Percentiles rank a stretch among this genome's conserved stretches.
Conservation (phyloP, 169 alveolate species). For the Babesia divergens region DNA sequence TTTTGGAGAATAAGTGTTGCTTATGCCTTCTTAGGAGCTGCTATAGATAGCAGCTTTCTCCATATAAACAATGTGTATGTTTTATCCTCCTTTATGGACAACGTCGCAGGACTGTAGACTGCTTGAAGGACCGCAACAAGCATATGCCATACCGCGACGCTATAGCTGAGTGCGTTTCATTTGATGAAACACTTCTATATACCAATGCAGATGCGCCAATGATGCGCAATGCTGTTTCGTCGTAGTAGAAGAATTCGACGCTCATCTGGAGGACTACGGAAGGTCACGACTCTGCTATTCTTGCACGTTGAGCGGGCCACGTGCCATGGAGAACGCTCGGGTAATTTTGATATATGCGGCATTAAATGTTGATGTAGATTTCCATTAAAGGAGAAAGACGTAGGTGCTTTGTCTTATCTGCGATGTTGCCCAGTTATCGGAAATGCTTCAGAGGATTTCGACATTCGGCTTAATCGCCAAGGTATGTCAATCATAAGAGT, state of each 20-base stretch:
- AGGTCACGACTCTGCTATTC: constrained; percentile 48
- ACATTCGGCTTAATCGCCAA: constrained; percentile 13
- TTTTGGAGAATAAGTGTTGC: background rate
- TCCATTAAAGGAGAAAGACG: constrained; percentile 41
- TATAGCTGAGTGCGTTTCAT: constrained; percentile 5
- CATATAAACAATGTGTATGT: constrained; percentile 63
- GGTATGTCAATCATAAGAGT: constrained; percentile 15
- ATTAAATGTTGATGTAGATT: constrained; percentile 7
- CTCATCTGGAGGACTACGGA: constrained; percentile 32
- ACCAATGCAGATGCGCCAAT: constrained; percentile 29
- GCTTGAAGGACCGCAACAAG: constrained; percentile 10
- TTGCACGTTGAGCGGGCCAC: background rate
- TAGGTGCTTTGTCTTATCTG: background rate
- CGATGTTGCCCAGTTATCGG: background rate
- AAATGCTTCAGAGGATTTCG: background rate
- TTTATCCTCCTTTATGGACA: background rate
- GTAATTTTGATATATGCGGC: background rate
- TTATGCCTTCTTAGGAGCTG: background rate
- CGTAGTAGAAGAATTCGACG: constrained; percentile 51
- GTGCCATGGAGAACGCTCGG: constrained; percentile 23
- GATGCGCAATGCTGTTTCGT: constrained; percentile 48
- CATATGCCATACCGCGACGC: constrained; percentile 46
- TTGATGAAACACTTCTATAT: background rate
- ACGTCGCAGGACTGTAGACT: constrained; percentile 31
- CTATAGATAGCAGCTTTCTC: constrained; percentile 23